Percentiles rank a stretch among this genome's conserved stretches.
phyloP scores from a whole-genome alignment of 805 yeast genomes.

The Saccharomyces jurei region DNA sequence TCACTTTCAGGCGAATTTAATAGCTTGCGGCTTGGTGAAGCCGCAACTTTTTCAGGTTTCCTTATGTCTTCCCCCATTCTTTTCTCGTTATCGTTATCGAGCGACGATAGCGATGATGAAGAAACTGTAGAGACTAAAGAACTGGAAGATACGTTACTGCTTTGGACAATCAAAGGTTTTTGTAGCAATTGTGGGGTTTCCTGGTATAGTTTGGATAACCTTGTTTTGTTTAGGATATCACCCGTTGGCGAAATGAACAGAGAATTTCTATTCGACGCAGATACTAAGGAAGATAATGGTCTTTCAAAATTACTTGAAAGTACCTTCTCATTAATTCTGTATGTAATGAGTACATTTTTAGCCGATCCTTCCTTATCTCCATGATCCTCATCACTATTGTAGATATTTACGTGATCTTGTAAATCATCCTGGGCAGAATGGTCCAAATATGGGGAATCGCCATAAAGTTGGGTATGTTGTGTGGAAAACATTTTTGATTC shows the following conservation, averaged over 20 bases:
- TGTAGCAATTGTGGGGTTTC: not conserved
- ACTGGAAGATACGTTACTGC: not conserved
- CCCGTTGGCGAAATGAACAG: constrained; percentile 75
- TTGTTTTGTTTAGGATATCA: constrained; percentile 29
- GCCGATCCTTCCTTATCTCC: not conserved
- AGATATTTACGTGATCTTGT: not conserved
- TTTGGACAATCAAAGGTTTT: not conserved
- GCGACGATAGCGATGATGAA: not conserved
- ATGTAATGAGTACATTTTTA: not conserved
- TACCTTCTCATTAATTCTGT: not conserved
- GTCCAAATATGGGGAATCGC: not conserved
- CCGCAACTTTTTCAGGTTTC: constrained; percentile 6
- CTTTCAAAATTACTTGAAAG: not conserved
- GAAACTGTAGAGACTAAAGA: not conserved
- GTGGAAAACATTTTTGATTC: not conserved
- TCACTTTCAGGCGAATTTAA: constrained; percentile 22
- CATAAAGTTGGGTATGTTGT: not conserved
- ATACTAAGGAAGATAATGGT: not conserved
- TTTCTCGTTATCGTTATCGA: not conserved
- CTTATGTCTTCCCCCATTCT: not conserved
- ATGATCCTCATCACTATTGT: not conserved
- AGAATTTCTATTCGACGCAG: constrained; percentile 23
- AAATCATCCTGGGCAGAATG: not conserved
- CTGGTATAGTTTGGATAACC: not conserved
- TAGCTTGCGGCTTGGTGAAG: constrained; percentile 15